phyloP scores from a whole-genome alignment of 106 monocot genomes.

The Gastrodia elata region DNA sequence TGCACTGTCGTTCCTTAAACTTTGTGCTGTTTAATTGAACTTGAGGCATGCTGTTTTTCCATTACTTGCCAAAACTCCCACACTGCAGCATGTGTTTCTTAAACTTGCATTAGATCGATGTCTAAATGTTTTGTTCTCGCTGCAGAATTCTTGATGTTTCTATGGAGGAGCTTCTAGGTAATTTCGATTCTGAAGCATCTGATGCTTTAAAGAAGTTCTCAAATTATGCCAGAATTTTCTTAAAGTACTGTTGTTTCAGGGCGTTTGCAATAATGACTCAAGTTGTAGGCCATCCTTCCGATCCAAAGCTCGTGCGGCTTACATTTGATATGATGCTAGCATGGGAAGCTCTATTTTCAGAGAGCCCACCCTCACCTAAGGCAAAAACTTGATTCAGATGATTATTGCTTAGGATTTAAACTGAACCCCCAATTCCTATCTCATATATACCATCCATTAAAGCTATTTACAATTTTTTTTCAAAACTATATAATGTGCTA shows the following conservation, averaged over 20 bases:
- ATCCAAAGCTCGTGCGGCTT: conserved; percentile 57
- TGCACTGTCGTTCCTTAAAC: not conserved
- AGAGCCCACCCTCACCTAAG: conserved; percentile 42
- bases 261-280: conserved; percentile 65
- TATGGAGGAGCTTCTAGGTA: conserved; percentile 71
- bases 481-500: not conserved
- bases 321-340: conserved; percentile 98
- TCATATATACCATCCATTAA: not conserved
- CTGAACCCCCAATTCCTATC: not conserved
- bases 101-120: not conserved
- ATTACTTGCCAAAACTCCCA: not conserved
- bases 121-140: not conserved
- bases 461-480: not conserved
- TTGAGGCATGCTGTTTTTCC: too few relatives aligned
- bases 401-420: not conserved
- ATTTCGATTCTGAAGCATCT: conserved; percentile 68
- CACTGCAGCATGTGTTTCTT: not conserved
- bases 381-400: conserved; percentile 13
- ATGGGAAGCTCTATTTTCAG: conserved; percentile 74
- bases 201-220: conserved; percentile 59
- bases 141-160: conserved; percentile 74
- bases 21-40: not conserved
- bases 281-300: conserved; percentile 54
- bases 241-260: conserved; percentile 91
- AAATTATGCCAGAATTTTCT: conserved; percentile 83